These are phyloP conservation scores for Crithidia fasciculata DNA, from an alignment of 208 protist genomes.

Conservation along the genomic window DNA sequence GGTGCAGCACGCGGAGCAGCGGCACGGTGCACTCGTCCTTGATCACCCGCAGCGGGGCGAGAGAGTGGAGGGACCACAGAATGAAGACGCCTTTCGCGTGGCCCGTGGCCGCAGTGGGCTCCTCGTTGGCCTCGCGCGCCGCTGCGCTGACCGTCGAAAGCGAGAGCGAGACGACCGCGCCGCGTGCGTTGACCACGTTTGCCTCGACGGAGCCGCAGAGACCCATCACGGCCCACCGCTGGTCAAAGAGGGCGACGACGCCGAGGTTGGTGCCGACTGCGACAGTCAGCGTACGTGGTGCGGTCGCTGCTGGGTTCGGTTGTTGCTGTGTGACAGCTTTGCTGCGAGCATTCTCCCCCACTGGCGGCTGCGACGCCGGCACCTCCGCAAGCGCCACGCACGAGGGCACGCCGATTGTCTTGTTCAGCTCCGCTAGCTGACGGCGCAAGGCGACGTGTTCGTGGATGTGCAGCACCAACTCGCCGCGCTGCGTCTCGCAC, in stretches of 20 bases:
- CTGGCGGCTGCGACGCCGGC: neutral
- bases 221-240: slow-evolving; percentile 22
- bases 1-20: slow-evolving; percentile 38
- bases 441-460: slow-evolving; percentile 57
- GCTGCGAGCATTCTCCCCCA: neutral
- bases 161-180: slow-evolving; percentile 53
- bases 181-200: slow-evolving; percentile 39
- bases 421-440: slow-evolving; percentile 33
- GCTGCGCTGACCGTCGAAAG: slow-evolving; percentile 17
- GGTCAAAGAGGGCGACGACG: slow-evolving; percentile 60
- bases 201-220: slow-evolving; percentile 24
- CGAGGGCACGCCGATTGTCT: slow-evolving; percentile 49
- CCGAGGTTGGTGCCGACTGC: slow-evolving; percentile 72
- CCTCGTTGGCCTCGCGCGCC: slow-evolving; percentile 12
- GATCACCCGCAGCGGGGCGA: slow-evolving; percentile 54
- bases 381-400: slow-evolving; percentile 42
- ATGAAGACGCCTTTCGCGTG: slow-evolving; percentile 55
- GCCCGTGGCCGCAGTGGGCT: slow-evolving; percentile 39
- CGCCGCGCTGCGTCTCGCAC: slow-evolving; percentile 24
- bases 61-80: slow-evolving; percentile 52
- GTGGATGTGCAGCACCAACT: slow-evolving; percentile 64
- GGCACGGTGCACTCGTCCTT: slow-evolving; percentile 53
- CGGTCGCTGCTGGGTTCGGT: neutral
- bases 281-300: slow-evolving; percentile 11
- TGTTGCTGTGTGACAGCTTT: neutral